Evolutionary conservation across 176 grass and related monocot species (phyloP).

Genomic region (Cymbopogon citratus): DNA sequence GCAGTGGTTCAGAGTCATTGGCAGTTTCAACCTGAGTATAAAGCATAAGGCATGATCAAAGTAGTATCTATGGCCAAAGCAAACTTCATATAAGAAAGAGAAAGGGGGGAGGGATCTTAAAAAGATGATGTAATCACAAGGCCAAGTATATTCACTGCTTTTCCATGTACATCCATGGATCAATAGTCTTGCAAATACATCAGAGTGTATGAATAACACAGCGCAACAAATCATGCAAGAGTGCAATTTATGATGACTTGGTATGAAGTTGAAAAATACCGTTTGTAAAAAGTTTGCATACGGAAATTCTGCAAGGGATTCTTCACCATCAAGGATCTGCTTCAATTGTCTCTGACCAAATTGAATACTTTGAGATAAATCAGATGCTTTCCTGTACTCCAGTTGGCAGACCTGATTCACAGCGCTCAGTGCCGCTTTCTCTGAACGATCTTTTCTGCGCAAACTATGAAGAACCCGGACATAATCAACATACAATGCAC

Average conservation of each 20-base stretch:
- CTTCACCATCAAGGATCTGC: constrained; percentile 71
- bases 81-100: not conserved
- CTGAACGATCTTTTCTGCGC: constrained; percentile 56
- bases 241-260: constrained; percentile 15
- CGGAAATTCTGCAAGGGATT: constrained; percentile 96
- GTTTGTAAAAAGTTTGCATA: constrained; percentile 75
- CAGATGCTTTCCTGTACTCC: constrained; percentile 33
- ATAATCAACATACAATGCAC: constrained; percentile 86
- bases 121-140: constrained; percentile 1
- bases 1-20: constrained; percentile 61
- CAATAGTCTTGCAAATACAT: not conserved
- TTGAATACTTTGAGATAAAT: constrained; percentile 43
- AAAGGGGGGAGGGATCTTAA: not conserved
- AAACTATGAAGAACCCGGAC: constrained; percentile 73
- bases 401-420: constrained; percentile 61
- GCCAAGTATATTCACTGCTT: constrained; percentile 17
- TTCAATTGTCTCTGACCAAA: constrained; percentile 67
- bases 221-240: constrained; percentile 13
- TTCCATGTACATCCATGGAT: not conserved
- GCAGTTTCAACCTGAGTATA: constrained; percentile 66
- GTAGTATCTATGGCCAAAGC: not conserved
- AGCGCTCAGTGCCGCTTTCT: constrained; percentile 53
- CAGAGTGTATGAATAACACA: constrained; percentile 10
- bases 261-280: constrained; percentile 46
- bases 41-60: constrained; percentile 15